phyloP scores from a whole-genome alignment of 108 stramenopile genomes.

The Conticribra guillardii region DNA sequence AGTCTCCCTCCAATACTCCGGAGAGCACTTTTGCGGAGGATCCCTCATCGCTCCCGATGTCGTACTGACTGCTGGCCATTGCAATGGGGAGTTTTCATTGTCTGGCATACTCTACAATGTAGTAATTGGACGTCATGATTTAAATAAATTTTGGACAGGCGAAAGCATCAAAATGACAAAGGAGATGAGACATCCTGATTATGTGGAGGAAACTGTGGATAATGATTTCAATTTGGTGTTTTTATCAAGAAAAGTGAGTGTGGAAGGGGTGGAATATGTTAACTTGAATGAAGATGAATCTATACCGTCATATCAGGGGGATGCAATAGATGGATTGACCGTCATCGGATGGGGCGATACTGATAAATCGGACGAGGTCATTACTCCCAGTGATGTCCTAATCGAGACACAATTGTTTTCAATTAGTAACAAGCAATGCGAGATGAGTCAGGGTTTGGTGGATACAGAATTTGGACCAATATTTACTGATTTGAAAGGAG shows the following conservation, averaged over 20 bases:
- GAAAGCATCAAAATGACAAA: constrained; percentile 23
- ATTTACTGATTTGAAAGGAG: constrained; percentile 18
- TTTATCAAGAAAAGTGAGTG: constrained; percentile 8
- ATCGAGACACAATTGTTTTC: constrained; percentile 35
- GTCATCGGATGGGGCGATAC: constrained; percentile 53
- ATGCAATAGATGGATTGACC: constrained; percentile 12
- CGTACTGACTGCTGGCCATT: constrained; percentile 16
- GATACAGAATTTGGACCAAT: constrained; percentile 1
- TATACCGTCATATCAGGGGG: neutral
- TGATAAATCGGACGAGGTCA: neutral
- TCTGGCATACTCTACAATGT: constrained; percentile 18
- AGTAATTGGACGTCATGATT: constrained; percentile 50
- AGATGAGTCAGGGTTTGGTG: constrained; percentile 12
- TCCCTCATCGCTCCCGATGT: constrained; percentile 58
- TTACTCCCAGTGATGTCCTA: constrained; percentile 4
- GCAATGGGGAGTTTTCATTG: constrained; percentile 10
- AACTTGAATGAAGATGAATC: constrained; percentile 17
- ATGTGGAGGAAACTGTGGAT: constrained; percentile 3
- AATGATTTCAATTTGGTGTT: constrained; percentile 33
- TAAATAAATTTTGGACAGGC: constrained; percentile 19
- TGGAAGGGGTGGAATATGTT: constrained; percentile 5
- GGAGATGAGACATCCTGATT: constrained; percentile 30
- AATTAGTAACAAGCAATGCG: constrained; percentile 32
- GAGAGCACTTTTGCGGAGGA: constrained; percentile 62
- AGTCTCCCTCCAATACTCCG: constrained; percentile 47